Base-by-base conservation (phyloP, 768 basidiomycete species). In the Dentipellis sp. region DNA sequence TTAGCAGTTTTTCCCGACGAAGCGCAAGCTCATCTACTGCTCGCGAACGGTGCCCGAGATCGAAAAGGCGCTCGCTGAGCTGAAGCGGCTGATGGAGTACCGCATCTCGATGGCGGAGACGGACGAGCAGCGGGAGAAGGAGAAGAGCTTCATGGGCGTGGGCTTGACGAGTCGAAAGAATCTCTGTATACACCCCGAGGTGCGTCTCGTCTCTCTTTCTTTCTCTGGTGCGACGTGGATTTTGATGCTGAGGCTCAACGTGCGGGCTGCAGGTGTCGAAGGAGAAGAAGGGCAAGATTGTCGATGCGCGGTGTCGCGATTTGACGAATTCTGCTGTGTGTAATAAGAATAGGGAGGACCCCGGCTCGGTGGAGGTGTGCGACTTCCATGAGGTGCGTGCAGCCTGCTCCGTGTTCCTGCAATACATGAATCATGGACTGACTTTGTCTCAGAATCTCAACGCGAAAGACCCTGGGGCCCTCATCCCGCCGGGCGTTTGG, bases 41-140 rank as follows among this genome's bases (percentile, higher is more conserved):
- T 98, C 97, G 10, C 94, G 97, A 64, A 99, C 97, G 10, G 97
- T 99, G 9, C 97, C 97, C 3, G 97, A 99, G 73, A 99, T 99
- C 61, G 97, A 99, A 70, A 99, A 99, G 68, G 97, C 95, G 0
- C 75, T 99, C 56, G 84, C 94, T 3, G 97, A 99, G 71, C 72
- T 99, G 67, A 97, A 97, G 68, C 76, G 95, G 51, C 73, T 99
- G 19, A 91, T 99, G 83, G 83, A 82, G 22, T 98, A 98, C 70
- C 84, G 97, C 42, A 78, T 83, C 61, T 72, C 76, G 9, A 76
- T 72, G 59, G 86, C 87, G 10, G 89, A 90, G 64, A 86, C 81
- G 1, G 80, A 84, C 22, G 88, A 87, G 59, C 75, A 88, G 60
- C 82, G 76, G 59, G 78, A 78, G 56, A 93, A 91, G 67, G 94